Base-by-base conservation (phyloP, 495 filamentous ascomycete genomes). In the Platismatia glauca region DNA sequence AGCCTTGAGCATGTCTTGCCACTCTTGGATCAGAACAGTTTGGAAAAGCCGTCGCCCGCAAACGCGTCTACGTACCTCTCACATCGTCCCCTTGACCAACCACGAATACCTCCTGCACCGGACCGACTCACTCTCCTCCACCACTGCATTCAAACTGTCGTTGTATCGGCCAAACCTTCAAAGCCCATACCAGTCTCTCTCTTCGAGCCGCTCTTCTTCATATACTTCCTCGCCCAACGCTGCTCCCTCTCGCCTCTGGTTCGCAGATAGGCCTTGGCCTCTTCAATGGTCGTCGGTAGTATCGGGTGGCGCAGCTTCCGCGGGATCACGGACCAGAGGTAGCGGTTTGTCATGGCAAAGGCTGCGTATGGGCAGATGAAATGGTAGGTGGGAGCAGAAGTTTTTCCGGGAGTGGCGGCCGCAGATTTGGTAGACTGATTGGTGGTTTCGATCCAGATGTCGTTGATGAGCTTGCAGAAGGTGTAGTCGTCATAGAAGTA, bases 201-300 rank as follows among this genome's bases (percentile, higher is more conserved):
- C 37, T 38, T 13, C 90, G 79, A 89, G 75, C 7, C 90, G 79
- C 84, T 86, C 8, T 86, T 87, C 52, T 48, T 39, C 59, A 27
- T 41, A 39, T 35, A 56, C 34, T n/a, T 22, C 7, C 53, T 50
- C 11, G 39, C 41, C 41, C 57, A 59, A 15, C 48, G 41, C 7
- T 13, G 9, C 35, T 3, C 44, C 29, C 3, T 35, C 27, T 20
- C 33, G 6, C 37, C 13, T 11, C 37, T 11, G 11, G 11, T 11
- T 5, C 37, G 37, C 37, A 38, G 27, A 2, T 18, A 46, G 12
- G 9, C 31, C 22, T 59, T 38, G 1, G 43, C 37, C 20, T 11
- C 11, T 11, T 58, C 57, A 4, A 58, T 39, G 13, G n/a, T 44
- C 7, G 43, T 38, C 4, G 33, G 27, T 22, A 38, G 37, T 41